Conservation (phyloP, 148 eudicot species). For the Cornus controversa region DNA sequence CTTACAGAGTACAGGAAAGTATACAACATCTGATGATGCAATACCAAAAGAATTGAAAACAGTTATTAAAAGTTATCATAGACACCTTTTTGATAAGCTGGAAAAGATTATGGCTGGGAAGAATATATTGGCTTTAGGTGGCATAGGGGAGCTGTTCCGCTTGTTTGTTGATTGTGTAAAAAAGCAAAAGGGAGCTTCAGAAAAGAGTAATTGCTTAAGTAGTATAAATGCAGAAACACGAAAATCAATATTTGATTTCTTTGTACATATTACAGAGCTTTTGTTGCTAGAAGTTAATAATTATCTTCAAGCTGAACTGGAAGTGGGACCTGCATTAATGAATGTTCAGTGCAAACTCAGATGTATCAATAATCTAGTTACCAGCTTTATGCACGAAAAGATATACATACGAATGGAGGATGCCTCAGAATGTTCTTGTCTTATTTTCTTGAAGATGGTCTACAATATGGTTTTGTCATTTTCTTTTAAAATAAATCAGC, state of each 20-base stretch:
- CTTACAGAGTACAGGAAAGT: constrained; percentile 60
- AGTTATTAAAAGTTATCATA: constrained; percentile 72
- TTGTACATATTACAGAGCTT: constrained; percentile 72
- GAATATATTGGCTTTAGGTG: constrained; percentile 54
- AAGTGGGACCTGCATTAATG: constrained; percentile 29
- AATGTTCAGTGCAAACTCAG: constrained; percentile 43
- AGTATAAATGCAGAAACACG: constrained; percentile 45
- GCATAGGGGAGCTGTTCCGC: constrained; percentile 67
- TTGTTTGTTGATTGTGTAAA: constrained; percentile 60
- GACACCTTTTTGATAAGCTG: constrained; percentile 86
- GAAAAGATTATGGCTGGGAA: constrained; percentile 54
- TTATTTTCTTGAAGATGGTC: constrained; percentile 64
- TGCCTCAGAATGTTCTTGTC: constrained; percentile 65
- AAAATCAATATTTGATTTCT: constrained; percentile 67
- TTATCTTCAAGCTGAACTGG: constrained; percentile 41
- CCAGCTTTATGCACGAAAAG: constrained; percentile 46
- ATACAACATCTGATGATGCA: constrained; percentile 43
- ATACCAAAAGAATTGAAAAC: constrained; percentile 36
- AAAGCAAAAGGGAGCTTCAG: constrained; percentile 53
- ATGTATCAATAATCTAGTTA: constrained; percentile 56
- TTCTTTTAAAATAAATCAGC: constrained; percentile 38
- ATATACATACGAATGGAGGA: constrained; percentile 71
- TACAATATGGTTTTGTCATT: constrained; percentile 49
- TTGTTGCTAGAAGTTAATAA: constrained; percentile 45
- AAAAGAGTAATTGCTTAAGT: constrained; percentile 25